Conservation (phyloP, 805 yeast species). For the Wilhelminamyces savonicus region DNA sequence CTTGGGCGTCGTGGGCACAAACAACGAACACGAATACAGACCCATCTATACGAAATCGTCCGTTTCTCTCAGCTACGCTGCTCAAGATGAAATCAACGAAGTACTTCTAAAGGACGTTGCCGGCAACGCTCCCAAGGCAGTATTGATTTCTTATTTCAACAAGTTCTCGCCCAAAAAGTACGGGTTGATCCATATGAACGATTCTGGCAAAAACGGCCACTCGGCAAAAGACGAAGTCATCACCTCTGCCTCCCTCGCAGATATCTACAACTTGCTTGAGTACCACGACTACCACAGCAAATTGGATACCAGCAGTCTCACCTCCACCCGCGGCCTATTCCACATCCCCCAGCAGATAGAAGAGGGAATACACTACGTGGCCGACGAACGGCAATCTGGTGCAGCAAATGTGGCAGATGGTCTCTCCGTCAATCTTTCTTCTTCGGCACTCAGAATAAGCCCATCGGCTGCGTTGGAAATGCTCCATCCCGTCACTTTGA, state of each 20-base stretch:
- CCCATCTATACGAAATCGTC: slow-evolving; percentile 23
- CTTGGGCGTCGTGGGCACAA: slow-evolving; percentile 21
- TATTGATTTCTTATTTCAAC: slow-evolving; percentile 23
- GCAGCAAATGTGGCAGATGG: slow-evolving; percentile 4
- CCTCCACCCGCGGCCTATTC: too few relatives aligned
- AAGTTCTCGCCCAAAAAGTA: slow-evolving; percentile 20
- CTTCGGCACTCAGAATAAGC: too few relatives aligned
- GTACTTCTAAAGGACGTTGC: slow-evolving; percentile 3
- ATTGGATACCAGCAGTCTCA: slow-evolving; percentile 11
- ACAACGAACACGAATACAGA: too few relatives aligned
- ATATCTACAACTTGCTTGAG: slow-evolving; percentile 27
- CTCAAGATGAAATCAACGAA: slow-evolving; percentile 13
- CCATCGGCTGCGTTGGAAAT: slow-evolving; percentile 18
- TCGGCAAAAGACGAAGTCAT: slow-evolving; percentile 4
- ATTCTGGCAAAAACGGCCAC: slow-evolving; percentile 2
- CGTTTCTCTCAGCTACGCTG: slow-evolving; percentile 9
- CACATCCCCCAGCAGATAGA: slow-evolving; percentile 1
- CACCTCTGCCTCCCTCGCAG: slow-evolving; percentile 9
- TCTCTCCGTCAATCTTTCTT: too few relatives aligned
- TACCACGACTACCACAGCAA: slow-evolving; percentile 22
- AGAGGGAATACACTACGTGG: background rate
- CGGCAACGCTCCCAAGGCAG: slow-evolving; percentile 15
- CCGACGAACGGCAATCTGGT: background rate
- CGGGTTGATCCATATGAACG: slow-evolving; percentile 21
- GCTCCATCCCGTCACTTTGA: too few relatives aligned